Percentiles rank a stretch among this genome's conserved stretches.
phyloP scores from a whole-genome alignment of 768 basidiomycete genomes.

The Auriscalpium vulgare region DNA sequence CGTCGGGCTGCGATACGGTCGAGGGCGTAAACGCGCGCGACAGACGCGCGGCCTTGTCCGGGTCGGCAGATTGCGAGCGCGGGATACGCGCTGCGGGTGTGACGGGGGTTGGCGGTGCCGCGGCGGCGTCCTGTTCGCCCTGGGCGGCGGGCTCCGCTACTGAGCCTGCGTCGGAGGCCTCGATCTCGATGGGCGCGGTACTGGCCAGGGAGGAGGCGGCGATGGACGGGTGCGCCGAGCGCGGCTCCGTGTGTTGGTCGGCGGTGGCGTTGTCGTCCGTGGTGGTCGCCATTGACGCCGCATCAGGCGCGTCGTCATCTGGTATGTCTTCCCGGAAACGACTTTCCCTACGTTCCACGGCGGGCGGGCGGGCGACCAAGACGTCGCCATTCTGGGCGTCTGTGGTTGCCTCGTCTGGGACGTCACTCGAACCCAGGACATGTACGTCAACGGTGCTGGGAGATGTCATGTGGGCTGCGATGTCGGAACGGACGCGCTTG shows the following conservation, averaged over 20 bases:
- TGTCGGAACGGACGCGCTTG: conserved; percentile 79
- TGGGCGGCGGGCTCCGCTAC: not conserved
- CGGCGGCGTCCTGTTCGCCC: conserved; percentile 14
- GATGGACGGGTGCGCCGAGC: conserved; percentile 8
- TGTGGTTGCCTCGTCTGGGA: conserved; percentile 1
- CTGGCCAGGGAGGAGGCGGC: not conserved
- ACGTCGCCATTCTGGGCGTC: conserved; percentile 3
- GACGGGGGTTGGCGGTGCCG: conserved; percentile 17
- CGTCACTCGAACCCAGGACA: conserved; percentile 9
- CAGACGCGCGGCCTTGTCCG: conserved; percentile 50
- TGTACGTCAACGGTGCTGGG: conserved; percentile 13
- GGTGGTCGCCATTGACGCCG: conserved; percentile 4
- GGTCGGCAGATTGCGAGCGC: conserved; percentile 79
- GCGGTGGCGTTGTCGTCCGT: conserved; percentile 6
- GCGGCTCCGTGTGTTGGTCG: not conserved
- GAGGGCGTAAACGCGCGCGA: conserved; percentile 54
- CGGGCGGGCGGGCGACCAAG: not conserved
- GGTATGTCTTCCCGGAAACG: conserved; percentile 18
- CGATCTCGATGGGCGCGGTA: not conserved
- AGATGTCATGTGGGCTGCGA: conserved; percentile 59
- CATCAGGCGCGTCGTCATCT: conserved; percentile 17
- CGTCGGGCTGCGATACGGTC: conserved; percentile 23
- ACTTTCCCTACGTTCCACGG: conserved; percentile 1
- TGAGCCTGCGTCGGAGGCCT: not conserved
- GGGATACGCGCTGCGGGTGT: conserved; percentile 40